phyloP scores from a whole-genome alignment of 345 rosid genomes.

The Lepidium didymum region DNA sequence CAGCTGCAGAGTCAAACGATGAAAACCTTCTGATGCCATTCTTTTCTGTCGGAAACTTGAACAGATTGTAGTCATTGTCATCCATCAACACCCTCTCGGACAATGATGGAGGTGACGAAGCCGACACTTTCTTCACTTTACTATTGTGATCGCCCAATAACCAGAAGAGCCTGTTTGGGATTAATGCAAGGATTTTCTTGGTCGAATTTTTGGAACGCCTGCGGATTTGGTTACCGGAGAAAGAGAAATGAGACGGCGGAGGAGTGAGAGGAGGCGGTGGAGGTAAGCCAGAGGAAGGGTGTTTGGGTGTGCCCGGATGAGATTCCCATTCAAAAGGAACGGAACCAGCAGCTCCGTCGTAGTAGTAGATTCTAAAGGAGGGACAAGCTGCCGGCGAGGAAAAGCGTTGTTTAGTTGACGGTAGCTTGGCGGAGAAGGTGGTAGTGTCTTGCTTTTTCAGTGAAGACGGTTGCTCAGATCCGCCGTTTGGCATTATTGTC shows the following conservation, averaged over 20 bases:
- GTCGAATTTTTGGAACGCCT: constrained; percentile 6
- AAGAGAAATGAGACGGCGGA: constrained; percentile 29
- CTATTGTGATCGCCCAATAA: not conserved
- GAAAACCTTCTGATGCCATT: constrained; percentile 10
- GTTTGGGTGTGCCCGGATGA: constrained; percentile 30
- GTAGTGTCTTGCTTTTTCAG: constrained; percentile 4
- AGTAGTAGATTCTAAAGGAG: constrained; percentile 27
- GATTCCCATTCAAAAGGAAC: constrained; percentile 33
- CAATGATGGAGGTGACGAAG: constrained; percentile 9
- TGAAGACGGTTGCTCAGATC: constrained; percentile 3
- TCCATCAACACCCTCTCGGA: constrained; percentile 23
- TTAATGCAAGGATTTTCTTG: constrained; percentile 9
- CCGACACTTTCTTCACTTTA: constrained; percentile 20
- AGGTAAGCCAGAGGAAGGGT: constrained; percentile 17
- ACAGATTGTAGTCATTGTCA: constrained; percentile 16
- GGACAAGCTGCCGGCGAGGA: constrained; percentile 19
- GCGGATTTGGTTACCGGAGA: constrained; percentile 6
- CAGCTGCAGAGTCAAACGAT: constrained; percentile 16
- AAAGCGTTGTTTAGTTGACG: constrained; percentile 21
- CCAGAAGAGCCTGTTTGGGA: constrained; percentile 11
- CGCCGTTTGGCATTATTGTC: constrained; percentile 15
- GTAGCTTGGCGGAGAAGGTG: constrained; percentile 13
- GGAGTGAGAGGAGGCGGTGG: constrained; percentile 27
- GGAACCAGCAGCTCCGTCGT: constrained; percentile 19
- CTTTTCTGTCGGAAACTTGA: constrained; percentile 12